Percentiles rank a stretch among this genome's conserved stretches.
These are phyloP conservation scores for Linderniella brevidens DNA, from an alignment of 257 asterid genomes.

Conservation along the genomic window DNA sequence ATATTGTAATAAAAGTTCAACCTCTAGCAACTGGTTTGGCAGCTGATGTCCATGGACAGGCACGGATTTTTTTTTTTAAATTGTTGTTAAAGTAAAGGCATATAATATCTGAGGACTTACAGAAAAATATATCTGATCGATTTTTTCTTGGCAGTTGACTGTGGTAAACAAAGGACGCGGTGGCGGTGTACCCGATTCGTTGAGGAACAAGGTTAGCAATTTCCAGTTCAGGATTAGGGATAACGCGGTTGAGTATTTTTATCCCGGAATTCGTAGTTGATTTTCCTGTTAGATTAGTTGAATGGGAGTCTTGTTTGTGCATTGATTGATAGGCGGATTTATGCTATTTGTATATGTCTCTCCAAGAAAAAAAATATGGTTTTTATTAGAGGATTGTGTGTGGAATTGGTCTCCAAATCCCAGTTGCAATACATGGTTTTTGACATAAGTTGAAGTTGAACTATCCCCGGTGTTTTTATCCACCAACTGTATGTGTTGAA, in stretches of 20 bases:
- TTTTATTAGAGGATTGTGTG: no score
- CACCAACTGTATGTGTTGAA: no score
- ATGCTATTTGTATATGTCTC: no score
- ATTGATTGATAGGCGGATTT: no score
- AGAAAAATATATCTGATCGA: background rate
- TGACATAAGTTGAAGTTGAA: no score
- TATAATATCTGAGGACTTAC: background rate
- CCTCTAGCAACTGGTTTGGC: constrained; percentile 96
- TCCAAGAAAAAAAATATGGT: no score
- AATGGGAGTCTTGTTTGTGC: no score
- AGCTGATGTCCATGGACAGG: constrained; percentile 94
- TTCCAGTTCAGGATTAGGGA: constrained; percentile 80
- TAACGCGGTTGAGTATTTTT: constrained; percentile 54
- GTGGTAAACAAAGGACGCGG: constrained; percentile 37
- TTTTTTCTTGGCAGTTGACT: constrained; percentile 34
- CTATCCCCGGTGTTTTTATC: no score
- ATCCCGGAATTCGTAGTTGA: constrained; percentile 44
- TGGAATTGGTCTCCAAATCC: no score
- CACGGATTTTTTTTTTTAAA: constrained; percentile 6
- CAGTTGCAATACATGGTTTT: no score
- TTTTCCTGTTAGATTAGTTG: background rate
- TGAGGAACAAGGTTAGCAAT: constrained; percentile 35
- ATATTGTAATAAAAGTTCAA: constrained; percentile 57
- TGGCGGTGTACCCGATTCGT: constrained; percentile 9
- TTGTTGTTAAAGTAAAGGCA: background rate